Conservation (phyloP, 306 rosid genomes). For the Sindora glabra region DNA sequence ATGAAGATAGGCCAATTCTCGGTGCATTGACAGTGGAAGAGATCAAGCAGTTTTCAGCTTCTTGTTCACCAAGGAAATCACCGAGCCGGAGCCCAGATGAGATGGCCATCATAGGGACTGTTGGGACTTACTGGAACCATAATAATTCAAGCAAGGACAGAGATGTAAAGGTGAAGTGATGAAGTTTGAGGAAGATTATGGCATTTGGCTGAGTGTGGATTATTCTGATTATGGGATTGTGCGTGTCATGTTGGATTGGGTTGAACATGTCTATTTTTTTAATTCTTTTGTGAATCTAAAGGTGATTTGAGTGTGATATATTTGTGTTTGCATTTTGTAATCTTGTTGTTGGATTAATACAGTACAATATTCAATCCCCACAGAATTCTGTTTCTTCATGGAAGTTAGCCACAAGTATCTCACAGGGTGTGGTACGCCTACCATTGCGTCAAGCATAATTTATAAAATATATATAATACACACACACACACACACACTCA, state of each 20-base stretch:
- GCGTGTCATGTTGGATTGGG: too few relatives aligned
- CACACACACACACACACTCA: too few relatives aligned
- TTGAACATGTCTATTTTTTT: slow-evolving; percentile 23
- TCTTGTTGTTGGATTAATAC: not conserved
- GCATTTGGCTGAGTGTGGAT: slow-evolving; percentile 20
- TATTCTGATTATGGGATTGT: slow-evolving; percentile 61
- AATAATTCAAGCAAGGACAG: slow-evolving; percentile 80
- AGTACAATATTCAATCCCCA: not conserved
- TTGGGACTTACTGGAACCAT: slow-evolving; percentile 66
- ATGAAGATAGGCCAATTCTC: slow-evolving; percentile 79
- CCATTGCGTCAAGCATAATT: too few relatives aligned
- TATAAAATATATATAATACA: too few relatives aligned
- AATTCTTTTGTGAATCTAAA: slow-evolving; percentile 26
- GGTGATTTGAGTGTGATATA: slow-evolving; percentile 18
- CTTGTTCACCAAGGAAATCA: slow-evolving; percentile 65
- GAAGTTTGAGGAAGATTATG: slow-evolving; percentile 10
- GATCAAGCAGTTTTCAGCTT: slow-evolving; percentile 57
- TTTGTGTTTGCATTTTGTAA: slow-evolving; percentile 16
- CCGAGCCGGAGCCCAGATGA: slow-evolving; percentile 64
- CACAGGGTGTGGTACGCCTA: not conserved
- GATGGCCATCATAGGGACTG: slow-evolving; percentile 74
- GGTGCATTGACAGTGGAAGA: slow-evolving; percentile 83
- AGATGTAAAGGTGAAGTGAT: slow-evolving; percentile 64
- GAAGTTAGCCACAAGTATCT: not conserved
- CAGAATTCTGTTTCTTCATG: not conserved